phyloP scores from a whole-genome alignment of 805 yeast genomes.

The Kuraishia molischiana region DNA sequence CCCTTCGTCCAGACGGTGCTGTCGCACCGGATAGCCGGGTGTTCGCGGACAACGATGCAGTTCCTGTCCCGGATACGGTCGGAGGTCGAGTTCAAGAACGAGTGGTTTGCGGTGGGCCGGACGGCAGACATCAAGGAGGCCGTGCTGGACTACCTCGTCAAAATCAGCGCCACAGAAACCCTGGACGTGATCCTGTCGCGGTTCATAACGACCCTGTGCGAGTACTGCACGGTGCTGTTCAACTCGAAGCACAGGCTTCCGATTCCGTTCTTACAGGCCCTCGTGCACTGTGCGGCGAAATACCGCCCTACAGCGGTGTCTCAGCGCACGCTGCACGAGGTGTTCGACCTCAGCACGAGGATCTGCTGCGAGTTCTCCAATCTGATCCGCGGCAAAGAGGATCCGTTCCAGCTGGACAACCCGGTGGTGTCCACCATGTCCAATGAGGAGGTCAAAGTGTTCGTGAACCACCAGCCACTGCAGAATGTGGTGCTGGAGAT shows the following conservation, averaged over 20 bases:
- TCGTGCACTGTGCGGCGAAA: constrained; percentile 42
- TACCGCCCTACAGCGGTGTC: constrained; percentile 58
- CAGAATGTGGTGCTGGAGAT: constrained; percentile 40
- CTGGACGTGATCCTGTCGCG: constrained; percentile 38
- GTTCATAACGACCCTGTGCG: constrained; percentile 25
- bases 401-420: constrained; percentile 4
- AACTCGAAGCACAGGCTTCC: constrained; percentile 19
- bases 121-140: constrained; percentile 17
- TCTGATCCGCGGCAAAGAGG: constrained; percentile 14
- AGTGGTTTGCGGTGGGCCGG: constrained; percentile 17
- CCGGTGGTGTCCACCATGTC: constrained; percentile 2
- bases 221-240: constrained; percentile 16
- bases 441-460: constrained; percentile 9
- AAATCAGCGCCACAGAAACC: constrained; percentile 30
- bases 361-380: constrained; percentile 13
- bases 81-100: constrained; percentile 14
- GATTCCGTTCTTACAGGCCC: constrained; percentile 51
- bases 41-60: constrained; percentile 19
- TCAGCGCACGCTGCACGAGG: constrained; percentile 21
- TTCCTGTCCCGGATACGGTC: constrained; percentile 23
- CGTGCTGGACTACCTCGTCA: constrained; percentile 31
- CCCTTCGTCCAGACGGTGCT: constrained; percentile 25
- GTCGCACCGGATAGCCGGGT: constrained; percentile 26
- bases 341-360: constrained; percentile 16
- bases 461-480: constrained; percentile 21